phyloP scores from a whole-genome alignment of 225 moss, liverwort and hornwort species.

The Marchantia polymorpha region DNA sequence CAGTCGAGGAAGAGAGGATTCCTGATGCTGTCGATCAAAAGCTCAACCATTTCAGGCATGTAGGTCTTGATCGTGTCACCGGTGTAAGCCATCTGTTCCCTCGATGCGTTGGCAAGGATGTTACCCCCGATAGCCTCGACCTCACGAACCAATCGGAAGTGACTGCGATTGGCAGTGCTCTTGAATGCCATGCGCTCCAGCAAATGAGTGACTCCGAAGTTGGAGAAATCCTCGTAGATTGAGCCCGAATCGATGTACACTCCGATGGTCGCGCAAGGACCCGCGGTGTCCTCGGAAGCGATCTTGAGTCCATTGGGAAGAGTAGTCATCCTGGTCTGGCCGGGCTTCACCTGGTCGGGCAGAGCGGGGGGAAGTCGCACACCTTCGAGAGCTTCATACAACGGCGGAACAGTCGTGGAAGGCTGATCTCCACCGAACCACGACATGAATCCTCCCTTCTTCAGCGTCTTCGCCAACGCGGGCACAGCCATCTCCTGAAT shows the following conservation, averaged over 20 bases:
- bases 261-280: slow-evolving; percentile 68
- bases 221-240: slow-evolving; percentile 62
- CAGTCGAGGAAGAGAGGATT: slow-evolving; percentile 81
- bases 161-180: slow-evolving; percentile 78
- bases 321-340: slow-evolving; percentile 58
- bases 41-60: slow-evolving; percentile 92
- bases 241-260: slow-evolving; percentile 78
- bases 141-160: slow-evolving; percentile 86
- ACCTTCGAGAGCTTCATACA: slow-evolving; percentile 67
- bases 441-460: slow-evolving; percentile 65
- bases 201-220: slow-evolving; percentile 74
- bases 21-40: slow-evolving; percentile 71
- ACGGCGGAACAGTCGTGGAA: slow-evolving; percentile 45
- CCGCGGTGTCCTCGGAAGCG: slow-evolving; percentile 66
- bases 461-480: slow-evolving; percentile 25
- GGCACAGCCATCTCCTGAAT: slow-evolving; percentile 44
- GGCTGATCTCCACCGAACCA: slow-evolving; percentile 63
- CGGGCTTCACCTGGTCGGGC: slow-evolving; percentile 49
- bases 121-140: slow-evolving; percentile 94
- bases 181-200: slow-evolving; percentile 97
- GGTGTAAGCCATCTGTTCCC: slow-evolving; percentile 91
- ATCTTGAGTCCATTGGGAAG: slow-evolving; percentile 78
- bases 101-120: slow-evolving; percentile 70
- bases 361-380: slow-evolving; percentile 56
- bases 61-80: slow-evolving; percentile 77